Conservation (phyloP, 257 asterid species). For the Linderniella brevidens region DNA sequence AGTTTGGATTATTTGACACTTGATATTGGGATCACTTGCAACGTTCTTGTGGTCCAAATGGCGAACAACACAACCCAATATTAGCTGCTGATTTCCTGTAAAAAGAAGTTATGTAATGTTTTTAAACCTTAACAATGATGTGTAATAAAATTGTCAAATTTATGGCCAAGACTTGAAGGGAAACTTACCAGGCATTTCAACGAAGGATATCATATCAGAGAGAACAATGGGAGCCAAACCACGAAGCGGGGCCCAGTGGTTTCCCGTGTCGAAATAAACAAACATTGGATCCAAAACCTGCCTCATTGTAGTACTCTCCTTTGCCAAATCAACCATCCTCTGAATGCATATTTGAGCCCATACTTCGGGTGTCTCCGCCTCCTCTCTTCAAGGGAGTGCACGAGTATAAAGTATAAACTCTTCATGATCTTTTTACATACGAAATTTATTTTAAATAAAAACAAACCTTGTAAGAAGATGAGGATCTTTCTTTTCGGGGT, state of each 20-base stretch:
- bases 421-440: no score
- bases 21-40: slow-evolving; percentile 55
- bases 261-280: slow-evolving; percentile 52
- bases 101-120: slow-evolving; percentile 9
- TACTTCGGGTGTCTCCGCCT: slow-evolving; percentile 62
- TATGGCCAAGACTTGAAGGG: neutral
- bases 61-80: slow-evolving; percentile 69
- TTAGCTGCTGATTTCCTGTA: slow-evolving; percentile 54
- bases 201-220: slow-evolving; percentile 64
- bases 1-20: slow-evolving; percentile 54
- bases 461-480: slow-evolving; percentile 52
- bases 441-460: neutral
- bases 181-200: slow-evolving; percentile 51
- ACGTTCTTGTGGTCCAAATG: slow-evolving; percentile 93
- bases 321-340: slow-evolving; percentile 79
- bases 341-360: slow-evolving; percentile 93
- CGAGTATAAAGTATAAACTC: no score
- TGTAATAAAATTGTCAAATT: neutral
- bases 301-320: slow-evolving; percentile 85
- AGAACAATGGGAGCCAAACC: slow-evolving; percentile 67
- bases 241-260: slow-evolving; percentile 58
- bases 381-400: slow-evolving; percentile 32
- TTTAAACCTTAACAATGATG: neutral
- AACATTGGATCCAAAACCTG: slow-evolving; percentile 82
- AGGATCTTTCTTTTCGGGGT: slow-evolving; percentile 72